A percentile compares a stretch with the other conserved stretches of the same genome.
Evolutionary conservation across 2,329 filamentous ascomycete species (phyloP).

Genomic region (Chrysoporthe deuterocubensis): DNA sequence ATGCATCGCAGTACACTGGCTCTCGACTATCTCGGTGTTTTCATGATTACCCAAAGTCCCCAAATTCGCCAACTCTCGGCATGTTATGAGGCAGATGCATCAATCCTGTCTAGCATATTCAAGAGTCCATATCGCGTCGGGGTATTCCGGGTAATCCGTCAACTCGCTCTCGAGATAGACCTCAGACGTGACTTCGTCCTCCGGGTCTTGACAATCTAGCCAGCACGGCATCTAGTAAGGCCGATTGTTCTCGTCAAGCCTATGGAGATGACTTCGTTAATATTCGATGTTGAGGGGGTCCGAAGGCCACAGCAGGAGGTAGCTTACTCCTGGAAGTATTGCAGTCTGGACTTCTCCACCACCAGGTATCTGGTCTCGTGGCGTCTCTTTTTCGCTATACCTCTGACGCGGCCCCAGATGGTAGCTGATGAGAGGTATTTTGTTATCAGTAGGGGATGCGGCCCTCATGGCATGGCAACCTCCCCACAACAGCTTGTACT

Average conservation of each 20-base stretch:
- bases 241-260: not conserved
- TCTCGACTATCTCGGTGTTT: too few species aligned
- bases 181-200: not conserved
- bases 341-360: not conserved
- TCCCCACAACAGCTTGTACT: not conserved
- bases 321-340: not conserved
- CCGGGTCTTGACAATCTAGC: not conserved
- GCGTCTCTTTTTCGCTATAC: not conserved
- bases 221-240: not conserved
- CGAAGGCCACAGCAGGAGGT: not conserved
- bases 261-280: not conserved
- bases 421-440: not conserved
- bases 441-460: not conserved
- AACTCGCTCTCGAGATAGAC: not conserved
- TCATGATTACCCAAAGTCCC: too few species aligned
- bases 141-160: not conserved
- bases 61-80: too few species aligned
- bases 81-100: too few species aligned
- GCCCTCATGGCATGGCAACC: not conserved
- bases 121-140: not conserved
- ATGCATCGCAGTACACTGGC: too few species aligned
- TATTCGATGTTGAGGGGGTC: not conserved
- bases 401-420: conserved; percentile 7
- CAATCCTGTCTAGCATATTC: too few species aligned
- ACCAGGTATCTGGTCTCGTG: not conserved